Evolutionary conservation across 306 rosid genomes (phyloP).

Genomic region (Prunus mume): DNA sequence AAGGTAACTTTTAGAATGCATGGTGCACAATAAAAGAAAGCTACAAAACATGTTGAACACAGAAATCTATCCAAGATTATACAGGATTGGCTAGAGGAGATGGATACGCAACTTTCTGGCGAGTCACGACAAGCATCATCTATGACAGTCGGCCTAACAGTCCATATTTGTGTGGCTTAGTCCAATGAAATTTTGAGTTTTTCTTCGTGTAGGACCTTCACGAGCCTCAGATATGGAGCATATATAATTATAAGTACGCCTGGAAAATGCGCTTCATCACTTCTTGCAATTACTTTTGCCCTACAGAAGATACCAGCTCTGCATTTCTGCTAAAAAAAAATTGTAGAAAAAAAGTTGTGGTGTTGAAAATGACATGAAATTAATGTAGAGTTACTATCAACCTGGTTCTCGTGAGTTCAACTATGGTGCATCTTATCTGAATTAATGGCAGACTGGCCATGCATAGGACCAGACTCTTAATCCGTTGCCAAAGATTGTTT

Average conservation of each 20-base stretch:
- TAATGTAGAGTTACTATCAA: background rate
- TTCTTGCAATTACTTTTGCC: too few relatives aligned
- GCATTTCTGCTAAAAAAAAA: too few relatives aligned
- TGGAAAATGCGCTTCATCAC: background rate
- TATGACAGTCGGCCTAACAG: background rate
- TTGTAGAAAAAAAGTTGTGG: too few relatives aligned
- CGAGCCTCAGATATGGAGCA: conserved; percentile 31
- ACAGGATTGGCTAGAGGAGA: conserved; percentile 6
- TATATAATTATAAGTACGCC: background rate
- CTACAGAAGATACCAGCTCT: background rate
- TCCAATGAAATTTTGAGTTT: conserved; percentile 21
- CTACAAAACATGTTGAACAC: conserved; percentile 42
- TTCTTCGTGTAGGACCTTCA: conserved; percentile 28
- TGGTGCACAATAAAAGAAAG: conserved; percentile 68
- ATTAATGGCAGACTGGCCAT: background rate
- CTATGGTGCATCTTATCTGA: background rate
- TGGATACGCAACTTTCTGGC: conserved; percentile 11
- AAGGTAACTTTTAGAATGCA: conserved; percentile 52
- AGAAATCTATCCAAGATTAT: conserved; percentile 38
- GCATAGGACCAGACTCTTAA: background rate
- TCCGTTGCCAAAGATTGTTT: background rate
- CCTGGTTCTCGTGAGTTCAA: background rate
- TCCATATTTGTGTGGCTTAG: conserved; percentile 29
- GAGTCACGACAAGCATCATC: conserved; percentile 23
- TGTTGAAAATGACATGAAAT: too few relatives aligned